These are phyloP conservation scores for Lanzia echinophila DNA, from an alignment of 2,329 filamentous ascomycete genomes.

Conservation along the genomic window DNA sequence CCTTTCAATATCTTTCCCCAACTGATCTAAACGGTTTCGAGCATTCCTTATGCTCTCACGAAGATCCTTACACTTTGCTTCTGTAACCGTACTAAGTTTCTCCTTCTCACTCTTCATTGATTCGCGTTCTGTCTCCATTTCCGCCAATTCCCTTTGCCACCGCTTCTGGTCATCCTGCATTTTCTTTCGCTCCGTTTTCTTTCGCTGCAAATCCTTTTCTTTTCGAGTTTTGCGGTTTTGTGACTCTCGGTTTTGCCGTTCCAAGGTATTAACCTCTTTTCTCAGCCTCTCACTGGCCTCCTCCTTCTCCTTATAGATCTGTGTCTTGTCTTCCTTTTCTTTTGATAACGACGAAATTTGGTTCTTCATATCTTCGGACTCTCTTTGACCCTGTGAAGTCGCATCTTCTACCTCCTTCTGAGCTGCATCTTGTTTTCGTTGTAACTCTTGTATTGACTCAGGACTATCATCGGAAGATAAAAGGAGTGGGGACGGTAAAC, in stretches of 20 bases:
- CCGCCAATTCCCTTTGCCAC: slow-evolving; percentile 57
- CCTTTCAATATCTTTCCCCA: slow-evolving; percentile 69
- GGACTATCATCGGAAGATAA: slow-evolving; percentile 46
- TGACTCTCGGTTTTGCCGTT: slow-evolving; percentile 73
- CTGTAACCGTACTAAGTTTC: slow-evolving; percentile 44
- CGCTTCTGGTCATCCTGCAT: slow-evolving; percentile 62
- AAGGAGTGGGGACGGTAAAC: slow-evolving; percentile 32
- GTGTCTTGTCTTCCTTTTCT: slow-evolving; percentile 73
- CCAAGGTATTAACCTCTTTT: slow-evolving; percentile 70
- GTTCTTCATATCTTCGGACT: slow-evolving; percentile 64
- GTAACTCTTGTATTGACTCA: slow-evolving; percentile 69
- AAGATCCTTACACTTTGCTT: slow-evolving; percentile 45
- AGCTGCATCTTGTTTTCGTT: slow-evolving; percentile 71
- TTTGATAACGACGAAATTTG: slow-evolving; percentile 61
- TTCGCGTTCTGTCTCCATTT: slow-evolving; percentile 50
- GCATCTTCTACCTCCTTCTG: slow-evolving; percentile 79
- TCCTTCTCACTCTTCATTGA: slow-evolving; percentile 48
- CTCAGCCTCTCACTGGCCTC: slow-evolving; percentile 80
- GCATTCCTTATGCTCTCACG: slow-evolving; percentile 50
- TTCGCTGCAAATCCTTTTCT: slow-evolving; percentile 64
- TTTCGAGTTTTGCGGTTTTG: slow-evolving; percentile 74
- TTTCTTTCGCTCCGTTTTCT: slow-evolving; percentile 61
- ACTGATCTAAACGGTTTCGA: slow-evolving; percentile 46
- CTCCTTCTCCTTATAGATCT: slow-evolving; percentile 80
- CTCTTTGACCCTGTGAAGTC: slow-evolving; percentile 61